A percentile compares a stretch with the other conserved stretches of the same genome.
phyloP scores from a whole-genome alignment of 1,284 basidiomycete genomes.

The Ustilago crameri region DNA sequence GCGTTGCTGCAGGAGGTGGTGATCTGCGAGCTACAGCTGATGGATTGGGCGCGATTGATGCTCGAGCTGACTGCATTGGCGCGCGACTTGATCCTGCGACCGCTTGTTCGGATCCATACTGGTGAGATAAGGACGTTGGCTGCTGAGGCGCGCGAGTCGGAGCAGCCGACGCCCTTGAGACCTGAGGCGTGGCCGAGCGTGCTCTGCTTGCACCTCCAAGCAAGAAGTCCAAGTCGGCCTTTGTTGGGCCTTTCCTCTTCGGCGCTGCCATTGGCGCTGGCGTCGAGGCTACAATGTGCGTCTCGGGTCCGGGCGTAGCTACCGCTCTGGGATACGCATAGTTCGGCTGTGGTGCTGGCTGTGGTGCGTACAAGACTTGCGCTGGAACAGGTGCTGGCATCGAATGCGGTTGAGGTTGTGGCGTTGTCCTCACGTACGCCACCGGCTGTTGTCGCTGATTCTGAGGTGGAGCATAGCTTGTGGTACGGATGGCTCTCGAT shows the following conservation, averaged over 20 bases:
- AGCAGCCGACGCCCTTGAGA: slow-evolving; percentile 1
- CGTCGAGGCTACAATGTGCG: not conserved
- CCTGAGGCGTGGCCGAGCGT: not conserved
- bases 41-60: not conserved
- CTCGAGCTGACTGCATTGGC: slow-evolving; percentile 8
- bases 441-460: slow-evolving; percentile 1
- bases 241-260: not conserved
- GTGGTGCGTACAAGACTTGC: not conserved
- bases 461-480: not conserved
- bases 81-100: not conserved
- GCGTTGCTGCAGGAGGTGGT: no score
- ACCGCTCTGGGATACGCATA: not conserved
- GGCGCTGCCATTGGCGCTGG: no score
- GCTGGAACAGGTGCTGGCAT: not conserved
- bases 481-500: not conserved
- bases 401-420: slow-evolving; percentile 3
- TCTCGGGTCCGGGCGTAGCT: not conserved
- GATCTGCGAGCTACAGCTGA: not conserved
- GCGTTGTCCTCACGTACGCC: not conserved
- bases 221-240: slow-evolving; percentile 1
- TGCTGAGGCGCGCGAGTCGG: not conserved
- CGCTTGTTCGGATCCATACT: not conserved
- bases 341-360: not conserved
- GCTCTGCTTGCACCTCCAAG: not conserved
- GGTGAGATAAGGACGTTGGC: not conserved